Percentiles rank a stretch among this genome's conserved stretches.
Conservation (phyloP, 2,329 filamentous ascomycete genomes). For the Sclerotinia nivalis region DNA sequence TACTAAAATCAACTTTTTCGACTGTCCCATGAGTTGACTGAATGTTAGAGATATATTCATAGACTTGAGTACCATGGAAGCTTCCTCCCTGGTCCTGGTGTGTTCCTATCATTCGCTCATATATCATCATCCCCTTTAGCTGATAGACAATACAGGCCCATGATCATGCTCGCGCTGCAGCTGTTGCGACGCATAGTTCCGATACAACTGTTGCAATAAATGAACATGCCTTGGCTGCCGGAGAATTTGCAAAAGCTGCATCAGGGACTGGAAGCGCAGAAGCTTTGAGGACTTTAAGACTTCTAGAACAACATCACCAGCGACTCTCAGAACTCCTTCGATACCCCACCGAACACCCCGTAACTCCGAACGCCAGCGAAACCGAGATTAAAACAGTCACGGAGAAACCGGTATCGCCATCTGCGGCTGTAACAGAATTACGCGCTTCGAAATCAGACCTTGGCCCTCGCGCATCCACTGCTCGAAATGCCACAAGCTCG, state of each 20-base stretch:
- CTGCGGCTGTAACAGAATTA: slow-evolving; percentile 40
- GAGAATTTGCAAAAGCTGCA: slow-evolving; percentile 84
- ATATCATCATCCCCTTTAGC: slow-evolving; percentile 29
- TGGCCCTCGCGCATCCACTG: slow-evolving; percentile 35
- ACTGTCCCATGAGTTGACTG: neutral
- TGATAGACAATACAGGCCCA: slow-evolving; percentile 61
- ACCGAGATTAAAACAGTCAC: slow-evolving; percentile 35
- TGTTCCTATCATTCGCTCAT: slow-evolving; percentile 26
- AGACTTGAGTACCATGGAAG: slow-evolving; percentile 57
- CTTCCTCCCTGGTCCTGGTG: slow-evolving; percentile 67
- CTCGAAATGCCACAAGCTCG: slow-evolving; percentile 35
- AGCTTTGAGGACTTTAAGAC: slow-evolving; percentile 77
- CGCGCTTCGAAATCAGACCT: slow-evolving; percentile 40
- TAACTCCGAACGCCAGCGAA: slow-evolving; percentile 31
- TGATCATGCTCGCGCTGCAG: slow-evolving; percentile 83
- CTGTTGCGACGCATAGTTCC: slow-evolving; percentile 65
- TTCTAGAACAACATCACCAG: slow-evolving; percentile 86
- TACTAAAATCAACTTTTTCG: neutral
- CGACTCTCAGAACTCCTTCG: slow-evolving; percentile 80
- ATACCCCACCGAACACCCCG: slow-evolving; percentile 52
- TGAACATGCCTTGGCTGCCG: slow-evolving; percentile 84
- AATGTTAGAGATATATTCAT: neutral
- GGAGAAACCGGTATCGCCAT: slow-evolving; percentile 39
- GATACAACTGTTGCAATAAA: slow-evolving; percentile 81
- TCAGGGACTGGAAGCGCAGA: slow-evolving; percentile 66